Evolutionary conservation across 495 filamentous ascomycete genomes (phyloP), one percentile per base, ranked within the genome.

Genomic region (Cercophora sp.): DNA sequence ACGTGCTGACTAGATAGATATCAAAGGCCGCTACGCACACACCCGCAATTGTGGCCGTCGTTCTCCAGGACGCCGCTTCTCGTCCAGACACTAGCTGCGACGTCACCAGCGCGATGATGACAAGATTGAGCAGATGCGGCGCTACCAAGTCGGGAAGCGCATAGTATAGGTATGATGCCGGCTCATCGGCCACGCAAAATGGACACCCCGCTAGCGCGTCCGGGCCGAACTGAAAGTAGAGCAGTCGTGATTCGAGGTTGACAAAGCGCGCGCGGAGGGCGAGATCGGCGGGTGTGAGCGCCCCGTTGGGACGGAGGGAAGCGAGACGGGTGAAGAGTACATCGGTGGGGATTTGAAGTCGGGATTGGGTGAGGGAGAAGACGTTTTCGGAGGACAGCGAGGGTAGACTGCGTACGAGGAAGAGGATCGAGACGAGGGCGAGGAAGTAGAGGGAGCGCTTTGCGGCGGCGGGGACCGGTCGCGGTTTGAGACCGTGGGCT

Each of bases 171-270:
- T 89, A 96, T 15, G 77, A 83, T 31, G 73, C 72, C 10, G 82
- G 74, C 22, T 88, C 81, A 52, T 90, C 88, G 10, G 85, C 67
- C n/a, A 69, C 74, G 79, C 93, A 96, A 73, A 91, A 96, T 47
- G 80, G 80, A 66, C 93, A 98, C 29, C 78, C 69, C 15, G 80
- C 73, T 1, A 98, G 57, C 3, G 81, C 77, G 18, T 82, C 75
- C 0, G 89, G 87, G 16, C 93, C 93, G 71, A 79, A 91, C 26
- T 84, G 83, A 34, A 95, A 77, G 69, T 96, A 97, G 5, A 93
- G 75, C 18, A 91, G 82, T 35, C 90, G 77, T 5, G 83, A 82
- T 42, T 87, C 86, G 47, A 85, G 68, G 26, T 81, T 85, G 50
- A 69, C 79, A 59, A 96, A 80, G 53, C 84, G 86, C 6, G 72